Evolutionary conservation across 2,329 filamentous ascomycete species (phyloP).

Genomic region (Colletotrichum sp.): DNA sequence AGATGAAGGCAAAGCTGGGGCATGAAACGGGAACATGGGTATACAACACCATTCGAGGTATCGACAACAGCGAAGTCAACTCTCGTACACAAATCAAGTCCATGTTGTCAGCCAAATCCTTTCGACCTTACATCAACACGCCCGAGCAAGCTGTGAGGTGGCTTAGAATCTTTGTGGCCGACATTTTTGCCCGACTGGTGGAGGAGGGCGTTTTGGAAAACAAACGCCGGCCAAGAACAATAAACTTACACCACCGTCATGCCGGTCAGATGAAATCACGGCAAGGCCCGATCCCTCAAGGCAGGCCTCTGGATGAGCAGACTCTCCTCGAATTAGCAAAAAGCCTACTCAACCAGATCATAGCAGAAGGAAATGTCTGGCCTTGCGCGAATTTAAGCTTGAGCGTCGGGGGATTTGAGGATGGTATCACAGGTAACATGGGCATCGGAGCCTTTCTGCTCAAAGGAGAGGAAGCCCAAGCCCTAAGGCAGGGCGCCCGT

Average conservation of each 20-base stretch:
- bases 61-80: slow-evolving; percentile 88
- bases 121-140: slow-evolving; percentile 81
- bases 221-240: slow-evolving; percentile 82
- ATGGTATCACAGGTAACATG: slow-evolving; percentile 82
- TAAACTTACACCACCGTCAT: slow-evolving; percentile 84
- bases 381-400: slow-evolving; percentile 91
- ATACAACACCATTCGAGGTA: slow-evolving; percentile 82
- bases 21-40: slow-evolving; percentile 88
- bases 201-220: slow-evolving; percentile 92
- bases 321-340: slow-evolving; percentile 78
- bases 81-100: slow-evolving; percentile 92
- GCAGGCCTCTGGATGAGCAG: slow-evolving; percentile 74
- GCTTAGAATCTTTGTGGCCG: slow-evolving; percentile 89
- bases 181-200: slow-evolving; percentile 87
- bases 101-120: slow-evolving; percentile 97
- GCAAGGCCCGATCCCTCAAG: slow-evolving; percentile 77
- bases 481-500: slow-evolving; percentile 44
- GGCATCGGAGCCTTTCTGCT: slow-evolving; percentile 89
- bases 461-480: slow-evolving; percentile 70
- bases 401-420: slow-evolving; percentile 91
- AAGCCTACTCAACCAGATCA: slow-evolving; percentile 77
- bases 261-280: slow-evolving; percentile 76
- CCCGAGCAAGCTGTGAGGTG: slow-evolving; percentile 81
- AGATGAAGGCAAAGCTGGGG: slow-evolving; percentile 78
- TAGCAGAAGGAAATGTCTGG: slow-evolving; percentile 81